A percentile compares a stretch with the other conserved stretches of the same genome.
phyloP scores from a whole-genome alignment of 2,329 filamentous ascomycete genomes.

The Cytospora paraplurivora region DNA sequence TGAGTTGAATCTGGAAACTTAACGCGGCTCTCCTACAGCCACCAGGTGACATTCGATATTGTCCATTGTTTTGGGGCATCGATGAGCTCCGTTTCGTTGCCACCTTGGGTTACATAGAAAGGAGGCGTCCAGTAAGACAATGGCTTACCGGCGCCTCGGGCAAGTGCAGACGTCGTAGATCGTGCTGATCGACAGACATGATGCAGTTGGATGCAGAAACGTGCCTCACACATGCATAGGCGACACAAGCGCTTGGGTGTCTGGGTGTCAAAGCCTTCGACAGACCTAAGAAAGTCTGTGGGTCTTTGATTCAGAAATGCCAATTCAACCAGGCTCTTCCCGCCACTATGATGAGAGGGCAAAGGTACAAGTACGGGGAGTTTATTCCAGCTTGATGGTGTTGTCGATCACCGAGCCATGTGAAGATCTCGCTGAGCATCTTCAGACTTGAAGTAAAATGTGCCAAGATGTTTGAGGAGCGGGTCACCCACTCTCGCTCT shows the following conservation, averaged over 20 bases:
- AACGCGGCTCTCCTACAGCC: too few species aligned
- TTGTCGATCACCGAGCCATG: conserved; percentile 17
- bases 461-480: background rate
- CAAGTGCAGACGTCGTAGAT: background rate
- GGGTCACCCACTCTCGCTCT: background rate
- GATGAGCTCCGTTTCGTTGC: too few species aligned
- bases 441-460: background rate
- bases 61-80: too few species aligned
- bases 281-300: background rate
- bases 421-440: conserved; percentile 5
- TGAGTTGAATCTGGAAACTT: too few species aligned
- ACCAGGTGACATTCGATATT: too few species aligned
- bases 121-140: background rate
- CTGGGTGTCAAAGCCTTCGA: background rate
- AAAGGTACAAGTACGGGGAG: background rate
- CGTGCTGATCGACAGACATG: background rate
- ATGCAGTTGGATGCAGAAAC: background rate
- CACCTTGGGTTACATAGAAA: background rate
- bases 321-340: background rate
- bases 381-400: conserved; percentile 3
- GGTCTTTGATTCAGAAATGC: background rate
- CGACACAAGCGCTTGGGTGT: background rate
- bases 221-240: background rate
- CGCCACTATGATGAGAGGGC: background rate
- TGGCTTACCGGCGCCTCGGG: background rate